Evolutionary conservation across 352 stramenopile species (phyloP), one percentile per base, ranked within the genome.

Genomic region (Globisporangium orthogonon): DNA sequence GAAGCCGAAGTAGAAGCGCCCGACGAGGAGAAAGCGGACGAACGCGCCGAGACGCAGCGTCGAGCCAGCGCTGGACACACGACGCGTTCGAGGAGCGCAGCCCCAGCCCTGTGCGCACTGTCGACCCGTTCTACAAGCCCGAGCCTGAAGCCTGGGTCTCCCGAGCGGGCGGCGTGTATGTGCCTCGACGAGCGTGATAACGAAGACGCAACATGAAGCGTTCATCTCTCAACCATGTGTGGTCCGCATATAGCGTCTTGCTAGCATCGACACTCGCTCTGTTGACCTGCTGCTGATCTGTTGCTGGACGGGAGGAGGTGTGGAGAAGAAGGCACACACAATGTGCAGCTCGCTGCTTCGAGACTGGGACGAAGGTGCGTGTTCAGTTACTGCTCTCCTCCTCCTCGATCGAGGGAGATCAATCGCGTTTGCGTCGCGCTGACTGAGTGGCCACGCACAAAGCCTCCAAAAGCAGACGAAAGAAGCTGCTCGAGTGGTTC

Each of bases 121-220:
- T 72, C 6, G 69, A 91, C 59, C 80, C 82, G 29, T 71, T 72
- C 10, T 94, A 94, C 65, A 69, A 64, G 10, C 84, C 84, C 0
- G 77, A 91, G 52, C 72, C 82, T 0, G 78, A 89, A 47, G 40
- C 65, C 0, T 94, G 84, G 84, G 75, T 89, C 18, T 94, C 84
- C 5, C 70, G 80, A 53, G 84, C 84, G 11, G 84, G 84, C 9
- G 84, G 84, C 5, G 82, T 94, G 10, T 94, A 94, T 52, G 54
- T 94, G 43, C 78, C 82, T 35, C 67, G 73, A 14, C 79, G 78
- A 49, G 39, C 28, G 45, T 54, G 50, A 54, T 18, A 18, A 18
- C 40, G 40, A 45, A 3, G 40, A 43, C 10, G 9, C 39, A 43
- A 43, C 39, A 17, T 13, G 39, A 43, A 17, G 10, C 39, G 39